A percentile compares a stretch with the other conserved stretches of the same genome.
Conservation (phyloP, 306 rosid genomes). For the Ormosia semicastrata region DNA sequence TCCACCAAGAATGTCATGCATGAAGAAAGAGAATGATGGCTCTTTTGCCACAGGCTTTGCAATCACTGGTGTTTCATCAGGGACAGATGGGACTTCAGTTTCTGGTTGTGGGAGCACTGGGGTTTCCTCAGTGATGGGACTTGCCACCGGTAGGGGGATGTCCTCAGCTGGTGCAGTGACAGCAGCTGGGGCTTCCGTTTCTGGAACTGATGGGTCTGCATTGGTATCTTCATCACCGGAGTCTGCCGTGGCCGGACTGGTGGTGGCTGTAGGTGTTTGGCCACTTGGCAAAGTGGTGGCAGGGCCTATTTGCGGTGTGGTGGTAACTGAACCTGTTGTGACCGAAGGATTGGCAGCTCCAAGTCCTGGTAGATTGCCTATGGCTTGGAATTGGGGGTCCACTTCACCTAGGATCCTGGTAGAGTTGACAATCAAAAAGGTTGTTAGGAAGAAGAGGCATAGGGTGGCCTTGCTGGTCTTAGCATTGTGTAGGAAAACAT, state of each 20-base stretch:
- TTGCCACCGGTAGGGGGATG: constrained; percentile 17
- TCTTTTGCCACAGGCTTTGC: background rate
- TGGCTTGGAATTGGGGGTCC: constrained; percentile 33
- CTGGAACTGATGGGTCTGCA: constrained; percentile 27
- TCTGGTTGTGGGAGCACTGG: constrained; percentile 23
- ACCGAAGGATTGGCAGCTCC: constrained; percentile 34
- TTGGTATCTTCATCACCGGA: background rate
- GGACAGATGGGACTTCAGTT: background rate
- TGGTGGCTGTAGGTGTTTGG: constrained; percentile 35
- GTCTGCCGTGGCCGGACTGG: background rate
- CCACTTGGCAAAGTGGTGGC: constrained; percentile 34
- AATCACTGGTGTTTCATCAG: constrained; percentile 16
- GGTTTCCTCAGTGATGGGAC: constrained; percentile 22
- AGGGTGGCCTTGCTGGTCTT: background rate
- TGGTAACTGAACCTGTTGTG: constrained; percentile 21
- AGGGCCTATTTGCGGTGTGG: constrained; percentile 27
- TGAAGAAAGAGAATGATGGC: constrained; percentile 60
- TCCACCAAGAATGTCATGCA: constrained; percentile 82
- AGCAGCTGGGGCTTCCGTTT: constrained; percentile 15
- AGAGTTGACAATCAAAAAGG: constrained; percentile 29
- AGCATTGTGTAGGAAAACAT: constrained; percentile 2
- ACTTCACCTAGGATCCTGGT: constrained; percentile 45
- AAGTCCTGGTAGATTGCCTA: constrained; percentile 29
- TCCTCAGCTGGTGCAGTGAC: constrained; percentile 22
- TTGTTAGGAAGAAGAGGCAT: constrained; percentile 34